Base-by-base conservation (phyloP, 106 monocot genomes). In the Dioscorea alata region DNA sequence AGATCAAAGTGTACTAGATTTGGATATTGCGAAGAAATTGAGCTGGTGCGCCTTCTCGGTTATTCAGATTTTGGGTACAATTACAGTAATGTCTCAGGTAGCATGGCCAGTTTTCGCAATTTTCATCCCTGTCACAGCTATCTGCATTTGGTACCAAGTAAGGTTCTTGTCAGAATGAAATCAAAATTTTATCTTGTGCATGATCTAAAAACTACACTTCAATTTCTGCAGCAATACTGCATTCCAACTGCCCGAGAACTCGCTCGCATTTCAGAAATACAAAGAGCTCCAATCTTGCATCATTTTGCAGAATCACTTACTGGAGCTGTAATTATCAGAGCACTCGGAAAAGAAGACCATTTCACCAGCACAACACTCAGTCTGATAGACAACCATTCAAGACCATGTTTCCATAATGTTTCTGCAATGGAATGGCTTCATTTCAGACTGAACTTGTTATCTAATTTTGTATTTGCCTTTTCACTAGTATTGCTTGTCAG, bases 351-450 rank as follows among this genome's bases (percentile, higher is more conserved):
- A 49, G 78, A 83, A 79, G 69, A 74, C 10, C 84, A 83, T 33
- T 94, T 94, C 75, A 81, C 79, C 51, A 72, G 68, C 53, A 62
- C 71, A 65, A 90, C 90, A 60, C 69, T 94, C 12, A 64, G n/a
- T 58, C 83, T 87, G 13, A 90, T 94, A 61, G 87, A 90, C 57
- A 90, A 74, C 28, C 87, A 90, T 63, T 85, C 87, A 12, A 78
- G 85, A 49, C 94, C 94, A 63, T 90, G 85, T 85, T 90, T 94
- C 76, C 88, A 94, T 62, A 88, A 87, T 69, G 67, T 90, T 33
- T 81, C 83, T 6, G 78, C 88, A 74, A 83, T 94, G 83, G 90
- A 94, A 65, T 94, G 94, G 94, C 90, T 94, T 48, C 88, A 75
- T 53, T 90, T 88, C 54, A 80, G 90, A 69, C 77, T 94, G 13